Conservation (phyloP, 345 rosid species). For the Rhizophora mangle region DNA sequence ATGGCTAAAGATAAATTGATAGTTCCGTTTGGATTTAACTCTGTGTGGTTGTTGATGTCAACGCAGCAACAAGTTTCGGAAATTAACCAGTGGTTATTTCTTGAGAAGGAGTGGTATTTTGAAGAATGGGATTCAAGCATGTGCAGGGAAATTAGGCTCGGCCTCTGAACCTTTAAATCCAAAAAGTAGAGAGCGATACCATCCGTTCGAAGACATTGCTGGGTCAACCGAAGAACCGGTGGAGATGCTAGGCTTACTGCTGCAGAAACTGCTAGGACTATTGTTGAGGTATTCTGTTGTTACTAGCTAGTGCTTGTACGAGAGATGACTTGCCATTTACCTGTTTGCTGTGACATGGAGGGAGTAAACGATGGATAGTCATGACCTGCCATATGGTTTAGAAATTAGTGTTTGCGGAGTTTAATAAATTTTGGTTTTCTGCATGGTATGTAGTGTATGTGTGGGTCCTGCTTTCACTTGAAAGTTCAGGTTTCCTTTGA, state of each 20-base stretch:
- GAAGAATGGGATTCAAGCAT: constrained; percentile 59
- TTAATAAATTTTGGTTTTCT: too few relatives aligned
- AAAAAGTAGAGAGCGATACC: constrained; percentile 50
- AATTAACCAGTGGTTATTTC: constrained; percentile 30
- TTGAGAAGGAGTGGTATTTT: constrained; percentile 34
- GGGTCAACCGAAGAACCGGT: constrained; percentile 37
- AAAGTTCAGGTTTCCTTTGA: neutral
- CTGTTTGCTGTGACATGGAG: too few relatives aligned
- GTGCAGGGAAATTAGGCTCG: constrained; percentile 53
- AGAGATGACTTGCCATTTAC: neutral
- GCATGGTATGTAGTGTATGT: neutral
- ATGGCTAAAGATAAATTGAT: too few relatives aligned
- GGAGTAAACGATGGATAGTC: too few relatives aligned
- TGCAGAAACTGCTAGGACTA: constrained; percentile 75
- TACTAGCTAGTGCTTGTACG: neutral
- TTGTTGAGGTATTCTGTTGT: constrained; percentile 73
- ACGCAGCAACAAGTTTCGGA: constrained; percentile 45
- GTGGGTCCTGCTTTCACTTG: neutral
- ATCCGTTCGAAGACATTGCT: constrained; percentile 81
- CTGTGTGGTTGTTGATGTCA: neutral
- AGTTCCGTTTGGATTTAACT: neutral
- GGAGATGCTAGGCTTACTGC: constrained; percentile 57
- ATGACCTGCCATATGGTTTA: too few relatives aligned
- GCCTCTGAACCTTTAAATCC: constrained; percentile 58
- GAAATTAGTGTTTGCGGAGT: too few relatives aligned